Evolutionary conservation across 805 yeast species (phyloP), one percentile per base, ranked within the genome.

Genomic region (Wickerhamiella spandovensis): DNA sequence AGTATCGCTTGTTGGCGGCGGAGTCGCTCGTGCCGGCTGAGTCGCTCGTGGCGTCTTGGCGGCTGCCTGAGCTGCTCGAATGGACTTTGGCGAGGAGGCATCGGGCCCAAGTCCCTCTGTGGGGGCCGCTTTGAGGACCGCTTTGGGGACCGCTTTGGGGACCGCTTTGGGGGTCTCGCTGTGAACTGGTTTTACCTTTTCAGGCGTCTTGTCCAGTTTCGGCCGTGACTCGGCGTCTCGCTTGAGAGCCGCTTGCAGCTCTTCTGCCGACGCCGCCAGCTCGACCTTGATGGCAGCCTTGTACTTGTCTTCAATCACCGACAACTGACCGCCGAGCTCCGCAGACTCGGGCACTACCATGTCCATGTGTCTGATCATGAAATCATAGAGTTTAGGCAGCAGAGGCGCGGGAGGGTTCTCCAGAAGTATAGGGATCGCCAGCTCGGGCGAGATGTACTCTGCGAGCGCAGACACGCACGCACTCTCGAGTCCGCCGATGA

Each of bases 401-500:
- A 53, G 44, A 23, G 48, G 37, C 2, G 45, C 15, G 24, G 46
- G 23, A 1, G 56, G 55, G 13, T 46, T 7, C 21, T n/a, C 49
- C 1, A 13, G 23, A 12, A 54, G 23, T 8, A 56, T 38, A 10
- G 57, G 53, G 12, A 50, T 24, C 10, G 51, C 54, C 6, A 51
- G 39, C 4, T 53, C 58, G 18, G 52, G 48, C 21, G 52, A 51
- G 5, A 56, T 12, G 44, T 48, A 48, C 22, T 57, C 56, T 15
- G 56, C 48, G 18, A 58, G 48, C 20, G 44, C 47, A 10, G 43
- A 37, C 48, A 57, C 58, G 23, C 60, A 54, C 2, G 24, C 49
- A 1, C 13, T n/a, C 15, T 45, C 44, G 20, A 59, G 49, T 13
- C 39, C 37, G 15, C 48, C 17, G 49, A 58, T 48, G 37, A 57